Evolutionary conservation across 2,329 filamentous ascomycete species (phyloP), one percentile per base, ranked within the genome.

Genomic region (Tolypocladium guangdongense): DNA sequence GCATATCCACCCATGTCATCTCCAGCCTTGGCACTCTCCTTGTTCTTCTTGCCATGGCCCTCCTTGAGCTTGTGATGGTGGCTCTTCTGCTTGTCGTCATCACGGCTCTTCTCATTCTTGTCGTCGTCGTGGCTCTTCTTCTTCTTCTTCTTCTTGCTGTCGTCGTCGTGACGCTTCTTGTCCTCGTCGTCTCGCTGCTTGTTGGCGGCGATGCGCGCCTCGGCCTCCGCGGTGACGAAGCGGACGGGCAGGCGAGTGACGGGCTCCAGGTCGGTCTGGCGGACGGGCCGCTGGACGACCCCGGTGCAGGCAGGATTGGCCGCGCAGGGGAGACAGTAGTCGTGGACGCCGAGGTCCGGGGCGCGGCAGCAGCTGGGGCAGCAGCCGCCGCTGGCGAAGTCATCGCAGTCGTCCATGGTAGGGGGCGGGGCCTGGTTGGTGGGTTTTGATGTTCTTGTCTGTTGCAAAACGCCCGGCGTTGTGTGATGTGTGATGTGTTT

Each of bases 361-460:
- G 66, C 61, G 27, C 58, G 60, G 56, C 67, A 70, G 58, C 67
- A 70, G 35, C 52, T 56, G 11, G 60, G 54, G 59, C 67, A 70
- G 54, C 66, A 68, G 30, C 52, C 47, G 27, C 57, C 56, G 43
- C 14, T 22, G 20, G 3, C 43, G 27, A 36, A 51, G 43, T 55
- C 50, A 14, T 39, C 11, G 37, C 10, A 27, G 49, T 41, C 37
- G 2, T 30, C 27, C 49, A 51, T 51, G n/a, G 20, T 37, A 22
- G 10, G 18, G 35, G 2, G 35, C 14, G 35, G 35, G 2, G 16
- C 10, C 27, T 24, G 12, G 18, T 12, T 32, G 27, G 10, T 47
- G 11, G 43, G 18, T 20, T 11, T n/a, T 5, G 24, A n/a, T 30
- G 24, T 30, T 30, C 16, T n/a, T 46, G 22, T 10, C 18, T n/a